phyloP scores from a whole-genome alignment of 768 basidiomycete species.

The Boletus pseudo-olivaceus region DNA sequence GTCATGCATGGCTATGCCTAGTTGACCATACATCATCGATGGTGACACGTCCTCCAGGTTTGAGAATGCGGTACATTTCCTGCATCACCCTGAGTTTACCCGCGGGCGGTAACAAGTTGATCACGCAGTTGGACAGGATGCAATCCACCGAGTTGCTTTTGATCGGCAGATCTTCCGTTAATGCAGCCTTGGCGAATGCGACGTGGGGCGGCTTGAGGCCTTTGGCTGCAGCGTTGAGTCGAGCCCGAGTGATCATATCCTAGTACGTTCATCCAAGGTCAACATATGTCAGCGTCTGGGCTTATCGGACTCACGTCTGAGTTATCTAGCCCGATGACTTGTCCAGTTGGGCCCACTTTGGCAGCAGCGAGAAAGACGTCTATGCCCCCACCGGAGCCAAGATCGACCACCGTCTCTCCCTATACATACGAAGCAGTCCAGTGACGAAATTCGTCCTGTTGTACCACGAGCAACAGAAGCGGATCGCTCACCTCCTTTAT shows the following conservation, averaged over 20 bases:
- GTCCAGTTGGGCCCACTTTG: conserved; percentile 47
- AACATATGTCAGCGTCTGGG: background rate
- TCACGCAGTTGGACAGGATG: conserved; percentile 55
- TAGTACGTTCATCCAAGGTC: conserved; percentile 14
- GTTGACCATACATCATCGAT: conserved; percentile 45
- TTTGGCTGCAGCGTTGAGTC: conserved; percentile 40
- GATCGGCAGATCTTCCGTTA: conserved; percentile 47
- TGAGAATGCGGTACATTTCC: conserved; percentile 49
- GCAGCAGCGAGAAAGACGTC: conserved; percentile 53
- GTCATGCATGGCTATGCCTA: too few relatives aligned
- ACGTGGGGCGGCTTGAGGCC: conserved; percentile 46
- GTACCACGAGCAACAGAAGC: too few relatives aligned
- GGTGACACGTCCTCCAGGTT: conserved; percentile 52
- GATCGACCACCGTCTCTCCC: conserved; percentile 56
- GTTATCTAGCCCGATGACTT: conserved; percentile 53
- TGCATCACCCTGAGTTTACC: conserved; percentile 43
- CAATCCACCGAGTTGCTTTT: conserved; percentile 48
- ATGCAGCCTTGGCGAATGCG: conserved; percentile 42
- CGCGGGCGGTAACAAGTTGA: conserved; percentile 44
- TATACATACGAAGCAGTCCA: conserved; percentile 14
- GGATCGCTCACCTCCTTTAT: conserved; percentile 40
- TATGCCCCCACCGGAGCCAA: conserved; percentile 56
- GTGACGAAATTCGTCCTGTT: background rate
- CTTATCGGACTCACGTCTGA: conserved; percentile 37
- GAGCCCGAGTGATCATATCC: conserved; percentile 52